phyloP scores from a whole-genome alignment of 164 flowering plant genomes.

The Vitis rotundifolia region DNA sequence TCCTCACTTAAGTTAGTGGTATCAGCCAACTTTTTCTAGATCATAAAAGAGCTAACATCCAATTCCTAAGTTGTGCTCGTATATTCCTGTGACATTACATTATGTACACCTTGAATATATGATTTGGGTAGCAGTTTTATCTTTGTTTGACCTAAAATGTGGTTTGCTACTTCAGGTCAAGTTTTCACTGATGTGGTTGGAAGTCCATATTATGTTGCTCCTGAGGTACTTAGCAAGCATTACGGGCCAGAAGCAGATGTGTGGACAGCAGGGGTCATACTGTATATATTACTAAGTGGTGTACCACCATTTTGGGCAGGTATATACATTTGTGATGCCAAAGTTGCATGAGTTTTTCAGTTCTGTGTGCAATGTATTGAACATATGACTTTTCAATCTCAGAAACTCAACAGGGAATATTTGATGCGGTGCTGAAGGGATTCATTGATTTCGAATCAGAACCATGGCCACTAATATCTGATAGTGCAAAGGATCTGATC shows the following conservation, averaged over 20 bases:
- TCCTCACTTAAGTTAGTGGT: not conserved
- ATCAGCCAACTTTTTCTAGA: not conserved
- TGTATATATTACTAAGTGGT: slow-evolving; percentile 91
- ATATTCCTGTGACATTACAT: not conserved
- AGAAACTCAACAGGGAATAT: slow-evolving; percentile 58
- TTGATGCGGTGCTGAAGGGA: slow-evolving; percentile 88
- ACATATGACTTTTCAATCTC: slow-evolving; percentile 1
- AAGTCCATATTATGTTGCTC: slow-evolving; percentile 99
- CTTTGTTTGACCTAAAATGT: slow-evolving; percentile 4
- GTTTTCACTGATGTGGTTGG: slow-evolving; percentile 95
- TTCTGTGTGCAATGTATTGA: not conserved
- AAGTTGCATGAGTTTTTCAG: not conserved
- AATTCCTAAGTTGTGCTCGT: not conserved
- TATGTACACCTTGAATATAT: not conserved
- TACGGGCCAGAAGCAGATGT: slow-evolving; percentile 98
- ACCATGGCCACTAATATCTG: slow-evolving; percentile 97
- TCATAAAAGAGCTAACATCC: not conserved
- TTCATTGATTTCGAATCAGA: slow-evolving; percentile 93
- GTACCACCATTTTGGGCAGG: slow-evolving; percentile 99
- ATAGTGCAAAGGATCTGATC: slow-evolving; percentile 95
- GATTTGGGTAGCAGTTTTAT: not conserved
- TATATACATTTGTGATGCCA: slow-evolving; percentile 16
- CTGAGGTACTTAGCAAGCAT: slow-evolving; percentile 93
- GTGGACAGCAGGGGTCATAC: slow-evolving; percentile 97
- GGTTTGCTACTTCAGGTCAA: slow-evolving; percentile 58